Evolutionary conservation across 331 rosid species (phyloP), one percentile per base, ranked within the genome.

Genomic region (Acacia pycnantha): DNA sequence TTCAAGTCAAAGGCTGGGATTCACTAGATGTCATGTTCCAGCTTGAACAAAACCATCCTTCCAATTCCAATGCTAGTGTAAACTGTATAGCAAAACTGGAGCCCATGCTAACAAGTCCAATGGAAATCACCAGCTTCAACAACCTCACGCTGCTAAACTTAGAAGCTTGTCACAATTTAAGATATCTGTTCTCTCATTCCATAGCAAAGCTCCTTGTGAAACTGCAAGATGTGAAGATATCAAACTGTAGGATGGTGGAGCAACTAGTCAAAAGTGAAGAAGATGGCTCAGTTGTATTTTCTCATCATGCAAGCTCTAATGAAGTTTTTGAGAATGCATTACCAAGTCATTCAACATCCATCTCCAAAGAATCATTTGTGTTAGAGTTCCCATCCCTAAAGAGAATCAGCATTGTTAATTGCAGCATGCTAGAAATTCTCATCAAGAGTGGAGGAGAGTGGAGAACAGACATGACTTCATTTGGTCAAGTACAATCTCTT

Each of bases 381-480:
- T 81, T 81, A 24, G 84, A 81, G 13, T 81, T 78, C 71, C 80
- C 81, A 40, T 66, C 84, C 31, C n/a, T 76, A 43, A 76, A 76
- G 74, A 76, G 77, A 75, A 75, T 82, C 14, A 82, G 64, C 53
- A 53, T 82, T 11, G 16, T 59, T 56, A 70, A 76, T 4, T 76
- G 81, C 69, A 70, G 58, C 31, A 26, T 76, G 62, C 62, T 82
- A 12, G 64, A 68, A 76, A 77, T 82, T 54, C 26, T 82, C 44
- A 14, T 75, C 58, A 53, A 43, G 48, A 43, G 68, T 54, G 41
- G 48, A 22, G 51, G n/a, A 50, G 56, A 50, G 33, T 78, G 70
- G 73, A 64, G 8, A 56, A 40, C 24, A 21, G 29, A 62, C 7
- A 16, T 70, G 54, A 41, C 78, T 40, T 24, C 81, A 77, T 70